Percentiles rank a stretch among this genome's conserved stretches.
Evolutionary conservation across 1,139 yeast species (phyloP).

Genomic region (Geotrichum carabidarum): DNA sequence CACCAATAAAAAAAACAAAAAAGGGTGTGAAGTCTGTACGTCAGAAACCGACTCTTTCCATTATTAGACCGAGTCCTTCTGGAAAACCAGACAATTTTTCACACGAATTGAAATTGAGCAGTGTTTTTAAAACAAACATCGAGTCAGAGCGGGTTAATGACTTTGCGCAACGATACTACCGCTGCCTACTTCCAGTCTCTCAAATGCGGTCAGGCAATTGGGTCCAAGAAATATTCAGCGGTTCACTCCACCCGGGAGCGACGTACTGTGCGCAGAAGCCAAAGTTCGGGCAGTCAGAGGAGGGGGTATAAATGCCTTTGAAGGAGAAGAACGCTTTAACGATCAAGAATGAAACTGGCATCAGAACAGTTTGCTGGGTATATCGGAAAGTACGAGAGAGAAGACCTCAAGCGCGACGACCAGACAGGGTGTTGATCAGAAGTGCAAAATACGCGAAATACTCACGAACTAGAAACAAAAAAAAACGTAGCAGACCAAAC

Average conservation of each 20-base stretch:
- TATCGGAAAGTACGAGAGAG: neutral
- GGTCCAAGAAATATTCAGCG: slow-evolving; percentile 1
- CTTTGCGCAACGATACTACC: neutral
- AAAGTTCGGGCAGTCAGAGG: slow-evolving; percentile 10
- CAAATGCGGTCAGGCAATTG: slow-evolving; percentile 10
- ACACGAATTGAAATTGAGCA: too few relatives aligned
- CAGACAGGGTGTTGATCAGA: neutral
- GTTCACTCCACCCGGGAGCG: neutral
- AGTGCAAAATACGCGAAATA: neutral
- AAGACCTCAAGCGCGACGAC: neutral
- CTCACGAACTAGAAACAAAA: neutral
- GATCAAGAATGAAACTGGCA: too few relatives aligned
- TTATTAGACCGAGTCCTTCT: neutral
- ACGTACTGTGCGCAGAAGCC: neutral
- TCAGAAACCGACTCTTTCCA: neutral
- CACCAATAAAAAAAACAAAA: slow-evolving; percentile 8
- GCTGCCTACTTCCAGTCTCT: slow-evolving; percentile 1
- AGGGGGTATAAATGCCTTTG: neutral
- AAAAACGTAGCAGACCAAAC: neutral
- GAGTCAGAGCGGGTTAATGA: slow-evolving; percentile 6
- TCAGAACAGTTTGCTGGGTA: too few relatives aligned
- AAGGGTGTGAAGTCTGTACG: neutral
- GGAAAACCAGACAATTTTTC: neutral
- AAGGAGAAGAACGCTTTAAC: neutral
- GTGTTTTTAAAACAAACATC: neutral